phyloP scores from a whole-genome alignment of 2,329 filamentous ascomycete genomes.

The Sporothrix inflata region DNA sequence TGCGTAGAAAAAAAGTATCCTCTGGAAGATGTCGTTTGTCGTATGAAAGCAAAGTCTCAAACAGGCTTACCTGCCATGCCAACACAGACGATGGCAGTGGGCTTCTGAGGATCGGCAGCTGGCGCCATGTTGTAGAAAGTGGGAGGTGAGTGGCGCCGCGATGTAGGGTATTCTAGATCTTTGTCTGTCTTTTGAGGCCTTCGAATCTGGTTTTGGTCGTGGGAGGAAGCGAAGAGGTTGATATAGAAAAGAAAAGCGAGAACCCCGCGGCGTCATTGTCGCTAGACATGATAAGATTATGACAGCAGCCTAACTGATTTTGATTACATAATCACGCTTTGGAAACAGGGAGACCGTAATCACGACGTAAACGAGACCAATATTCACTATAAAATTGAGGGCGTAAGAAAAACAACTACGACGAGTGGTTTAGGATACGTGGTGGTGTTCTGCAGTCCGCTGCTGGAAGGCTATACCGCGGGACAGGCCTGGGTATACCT shows the following conservation, averaged over 20 bases:
- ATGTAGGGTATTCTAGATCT: neutral
- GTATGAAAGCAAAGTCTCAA: neutral
- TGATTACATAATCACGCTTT: neutral
- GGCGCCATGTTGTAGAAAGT: constrained; percentile 34
- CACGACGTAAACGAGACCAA: neutral
- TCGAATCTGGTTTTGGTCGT: neutral
- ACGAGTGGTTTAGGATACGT: neutral
- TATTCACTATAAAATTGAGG: neutral
- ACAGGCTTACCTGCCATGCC: constrained; percentile 81
- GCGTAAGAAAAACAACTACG: too few species aligned
- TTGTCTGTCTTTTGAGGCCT: neutral
- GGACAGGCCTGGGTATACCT: neutral
- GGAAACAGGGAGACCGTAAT: too few species aligned
- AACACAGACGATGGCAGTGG: constrained; percentile 86
- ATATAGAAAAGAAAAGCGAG: neutral
- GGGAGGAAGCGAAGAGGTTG: too few species aligned
- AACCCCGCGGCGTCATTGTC: constrained; percentile 9
- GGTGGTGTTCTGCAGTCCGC: neutral
- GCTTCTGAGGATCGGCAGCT: constrained; percentile 43
- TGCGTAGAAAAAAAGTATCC: too few species aligned
- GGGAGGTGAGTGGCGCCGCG: neutral
- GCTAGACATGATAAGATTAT: neutral
- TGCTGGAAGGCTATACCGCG: neutral
- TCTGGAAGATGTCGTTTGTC: too few species aligned
- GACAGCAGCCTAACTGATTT: neutral